Conservation (phyloP, 352 stramenopile genomes). For the Pythium angustatum region DNA sequence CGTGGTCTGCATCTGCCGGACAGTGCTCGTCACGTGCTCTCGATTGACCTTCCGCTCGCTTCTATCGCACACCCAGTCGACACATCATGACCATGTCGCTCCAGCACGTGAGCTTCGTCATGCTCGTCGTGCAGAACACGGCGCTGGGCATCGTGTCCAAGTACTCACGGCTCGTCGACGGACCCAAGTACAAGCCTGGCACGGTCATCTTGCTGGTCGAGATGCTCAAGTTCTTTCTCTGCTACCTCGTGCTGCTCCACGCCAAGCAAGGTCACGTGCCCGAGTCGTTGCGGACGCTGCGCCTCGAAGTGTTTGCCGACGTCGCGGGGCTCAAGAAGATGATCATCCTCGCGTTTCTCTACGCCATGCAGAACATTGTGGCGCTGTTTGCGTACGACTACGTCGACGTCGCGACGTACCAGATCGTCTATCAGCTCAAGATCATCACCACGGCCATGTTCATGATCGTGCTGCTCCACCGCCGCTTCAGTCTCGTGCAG, state of each 20-base stretch:
- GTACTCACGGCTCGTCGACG: conserved; percentile 69
- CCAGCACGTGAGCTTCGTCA: conserved; percentile 82
- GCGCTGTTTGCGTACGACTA: conserved; percentile 88
- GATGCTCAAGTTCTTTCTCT: conserved; percentile 81
- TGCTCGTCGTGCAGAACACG: conserved; percentile 88
- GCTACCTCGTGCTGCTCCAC: conserved; percentile 69
- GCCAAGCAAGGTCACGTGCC: conserved; percentile 59
- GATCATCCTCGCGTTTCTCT: conserved; percentile 81
- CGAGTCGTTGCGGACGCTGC: conserved; percentile 59
- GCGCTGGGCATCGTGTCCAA: conserved; percentile 87
- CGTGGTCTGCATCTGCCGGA: no score
- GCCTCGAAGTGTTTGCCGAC: conserved; percentile 81
- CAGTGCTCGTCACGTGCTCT: neutral
- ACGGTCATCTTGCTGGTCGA: conserved; percentile 84
- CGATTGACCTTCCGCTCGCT: neutral
- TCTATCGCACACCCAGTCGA: no score
- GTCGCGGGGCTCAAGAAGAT: conserved; percentile 81
- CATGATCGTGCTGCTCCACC: conserved; percentile 87
- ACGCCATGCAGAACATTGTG: conserved; percentile 87
- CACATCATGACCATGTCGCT: conserved; percentile 43
- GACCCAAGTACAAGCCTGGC: conserved; percentile 82
- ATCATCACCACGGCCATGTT: conserved; percentile 91
- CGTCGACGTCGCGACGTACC: conserved; percentile 87
- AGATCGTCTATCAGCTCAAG: conserved; percentile 91
- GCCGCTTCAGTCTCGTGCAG: conserved; percentile 79